Evolutionary conservation across 768 basidiomycete genomes (phyloP), one percentile per base, ranked within the genome.

Genomic region (Lactarius hatsudake): DNA sequence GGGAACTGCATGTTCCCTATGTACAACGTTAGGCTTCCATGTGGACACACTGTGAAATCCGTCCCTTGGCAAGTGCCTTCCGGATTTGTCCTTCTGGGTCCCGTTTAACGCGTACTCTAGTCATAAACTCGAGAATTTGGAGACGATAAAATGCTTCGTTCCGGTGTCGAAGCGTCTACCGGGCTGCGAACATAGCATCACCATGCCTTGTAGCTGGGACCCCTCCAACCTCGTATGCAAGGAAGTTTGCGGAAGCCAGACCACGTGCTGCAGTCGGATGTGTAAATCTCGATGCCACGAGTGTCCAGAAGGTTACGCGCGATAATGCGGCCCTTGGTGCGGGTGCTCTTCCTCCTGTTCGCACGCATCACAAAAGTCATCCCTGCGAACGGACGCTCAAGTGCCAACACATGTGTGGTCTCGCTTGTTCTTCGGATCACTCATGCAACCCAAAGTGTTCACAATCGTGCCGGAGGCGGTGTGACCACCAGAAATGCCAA

Each of bases 341-440:
- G 36, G 28, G 20, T 34, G 38, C 57, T 58, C 40, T 54, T 38
- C 20, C 26, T 6, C 26, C 18, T 32, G 13, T 42, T 17, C 72
- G 75, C 17, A 57, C 55, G 5, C 43, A 68, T 0, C 78, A 79
- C 61, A 17, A 28, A 30, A 20, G 53, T 13, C 78, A 79, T 60
- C 60, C 67, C 5, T 80, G 79, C 65, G 71, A 75, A 34, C 73
- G 75, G 3, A 51, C 62, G 4, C 69, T 77, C 5, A 73, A 74
- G 62, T 80, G 79, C 59, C 73, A 74, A 54, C 76, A 79, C 66
- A 13, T 42, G 1, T 81, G 80, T 55, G 63, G 61, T 2, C 71
- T 72, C 5, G 48, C 51, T 1, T 81, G 80, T 63, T 71, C 74
- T 2, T 26, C 62, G 5, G 72, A 74, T 0, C 75, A 78, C 53